Evolutionary conservation across 306 rosid genomes (phyloP).

Genomic region (Castanospermum australe): DNA sequence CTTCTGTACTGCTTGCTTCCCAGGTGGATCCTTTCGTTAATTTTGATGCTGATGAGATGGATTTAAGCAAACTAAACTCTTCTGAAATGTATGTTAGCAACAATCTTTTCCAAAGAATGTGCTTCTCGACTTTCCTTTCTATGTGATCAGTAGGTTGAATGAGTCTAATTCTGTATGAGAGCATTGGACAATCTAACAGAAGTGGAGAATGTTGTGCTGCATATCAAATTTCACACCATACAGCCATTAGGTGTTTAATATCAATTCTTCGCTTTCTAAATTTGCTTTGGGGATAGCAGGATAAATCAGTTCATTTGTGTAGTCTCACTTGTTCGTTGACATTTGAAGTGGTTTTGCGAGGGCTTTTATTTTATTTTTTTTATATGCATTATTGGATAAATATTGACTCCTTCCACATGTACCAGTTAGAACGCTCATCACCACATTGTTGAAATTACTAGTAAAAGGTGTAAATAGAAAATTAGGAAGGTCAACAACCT

Average conservation of each 20-base stretch:
- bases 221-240: background rate
- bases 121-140: background rate
- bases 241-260: background rate
- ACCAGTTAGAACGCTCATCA: background rate
- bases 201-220: background rate
- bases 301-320: no score
- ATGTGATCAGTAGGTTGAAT: constrained; percentile 10
- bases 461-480: no score
- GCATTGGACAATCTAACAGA: constrained; percentile 7
- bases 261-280: background rate
- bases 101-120: constrained; percentile 26
- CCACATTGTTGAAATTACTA: background rate
- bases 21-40: constrained; percentile 61
- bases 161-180: constrained; percentile 14
- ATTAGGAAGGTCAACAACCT: no score
- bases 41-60: constrained; percentile 44
- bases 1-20: constrained; percentile 29
- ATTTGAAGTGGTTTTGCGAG: background rate
- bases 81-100: constrained; percentile 43
- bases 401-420: background rate
- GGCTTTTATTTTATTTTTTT: background rate
- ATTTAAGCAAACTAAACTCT: constrained; percentile 39
- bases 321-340: constrained; percentile 1
- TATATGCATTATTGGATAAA: background rate
- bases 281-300: no score